Percentiles rank a stretch among this genome's conserved stretches.
phyloP scores from a whole-genome alignment of 768 basidiomycete genomes.

The Thelephora aurantiotincta region DNA sequence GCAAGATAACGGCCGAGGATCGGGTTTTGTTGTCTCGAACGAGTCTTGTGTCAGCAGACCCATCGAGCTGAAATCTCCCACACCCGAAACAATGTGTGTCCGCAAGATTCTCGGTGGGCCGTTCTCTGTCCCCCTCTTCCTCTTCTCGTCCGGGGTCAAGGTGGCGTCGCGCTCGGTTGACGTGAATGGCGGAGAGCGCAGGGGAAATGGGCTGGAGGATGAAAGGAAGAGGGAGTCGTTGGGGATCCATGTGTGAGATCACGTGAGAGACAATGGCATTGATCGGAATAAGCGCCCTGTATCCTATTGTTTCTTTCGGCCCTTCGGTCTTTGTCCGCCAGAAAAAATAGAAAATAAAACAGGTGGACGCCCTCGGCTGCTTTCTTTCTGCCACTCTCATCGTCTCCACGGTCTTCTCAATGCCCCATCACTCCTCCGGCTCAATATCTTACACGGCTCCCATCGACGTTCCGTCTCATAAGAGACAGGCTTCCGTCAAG shows the following conservation, averaged over 20 bases:
- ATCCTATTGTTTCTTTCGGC: background rate
- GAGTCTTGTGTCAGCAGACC: slow-evolving; percentile 22
- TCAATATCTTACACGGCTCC: background rate
- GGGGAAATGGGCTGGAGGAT: slow-evolving; percentile 37
- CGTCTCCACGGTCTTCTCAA: background rate
- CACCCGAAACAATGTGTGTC: slow-evolving; percentile 35
- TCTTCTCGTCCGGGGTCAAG: slow-evolving; percentile 6
- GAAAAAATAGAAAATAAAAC: too few relatives aligned
- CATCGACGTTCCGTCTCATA: background rate
- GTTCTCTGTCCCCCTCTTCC: slow-evolving; percentile 1
- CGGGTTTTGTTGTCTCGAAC: slow-evolving; percentile 15
- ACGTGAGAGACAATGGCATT: background rate
- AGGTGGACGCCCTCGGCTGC: background rate
- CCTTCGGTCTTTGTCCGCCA: too few relatives aligned
- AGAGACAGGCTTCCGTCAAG: background rate
- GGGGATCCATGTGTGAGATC: slow-evolving; percentile 20
- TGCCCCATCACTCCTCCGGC: background rate
- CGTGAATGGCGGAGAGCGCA: slow-evolving; percentile 49
- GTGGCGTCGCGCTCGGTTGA: slow-evolving; percentile 22
- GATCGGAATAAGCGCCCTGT: background rate
- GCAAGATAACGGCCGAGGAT: slow-evolving; percentile 5
- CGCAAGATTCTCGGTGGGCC: slow-evolving; percentile 13
- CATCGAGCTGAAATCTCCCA: slow-evolving; percentile 32
- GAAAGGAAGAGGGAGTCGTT: slow-evolving; percentile 33
- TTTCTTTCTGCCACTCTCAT: background rate